These are phyloP conservation scores for Dictyostelium discoideum DNA, from an alignment of 78 protist genomes.

Conservation along the genomic window dicty_2.7 NC_007090.3:1281501-1282000, in stretches of 20 bases:
- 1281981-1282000: conserved; percentile 97
- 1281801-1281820: conserved; percentile 94
- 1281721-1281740: conserved; percentile 12
- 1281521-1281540: too few relatives aligned
- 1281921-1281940: conserved; percentile 89
- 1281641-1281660: background rate
- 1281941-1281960: conserved; percentile 85
- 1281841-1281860: conserved; percentile 76
- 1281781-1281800: conserved; percentile 38
- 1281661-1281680: conserved; percentile 16
- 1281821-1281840: conserved; percentile 95
- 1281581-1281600: background rate
- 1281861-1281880: conserved; percentile 78
- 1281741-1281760: background rate
- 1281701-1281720: background rate
- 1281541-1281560: background rate
- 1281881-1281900: conserved; percentile 93
- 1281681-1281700: background rate
- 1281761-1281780: background rate
- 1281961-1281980: conserved; percentile 90
- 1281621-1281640: background rate
- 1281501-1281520: background rate
- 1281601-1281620: background rate
- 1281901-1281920: conserved; percentile 98
- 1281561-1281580: background rate